phyloP scores from a whole-genome alignment of 2,329 filamentous ascomycete genomes.

The Penicillium capsulatum region DNA sequence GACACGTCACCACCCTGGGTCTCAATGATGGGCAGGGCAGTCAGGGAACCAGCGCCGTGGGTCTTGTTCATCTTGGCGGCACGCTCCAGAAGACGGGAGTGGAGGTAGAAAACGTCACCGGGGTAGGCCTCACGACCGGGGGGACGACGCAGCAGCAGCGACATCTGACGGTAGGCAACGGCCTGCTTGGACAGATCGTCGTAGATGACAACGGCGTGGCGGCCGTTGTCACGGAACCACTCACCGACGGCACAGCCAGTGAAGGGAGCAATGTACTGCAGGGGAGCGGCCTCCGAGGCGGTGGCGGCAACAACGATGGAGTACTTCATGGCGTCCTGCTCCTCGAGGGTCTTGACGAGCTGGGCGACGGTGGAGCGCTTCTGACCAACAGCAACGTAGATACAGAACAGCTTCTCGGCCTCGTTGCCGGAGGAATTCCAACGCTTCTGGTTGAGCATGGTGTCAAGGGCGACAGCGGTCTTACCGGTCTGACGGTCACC shows the following conservation, averaged over 20 bases:
- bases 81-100: slow-evolving; percentile 98
- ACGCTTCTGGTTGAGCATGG: slow-evolving; percentile 98
- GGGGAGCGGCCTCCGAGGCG: slow-evolving; percentile 90
- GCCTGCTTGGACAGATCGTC: slow-evolving; percentile 98
- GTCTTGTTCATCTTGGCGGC: slow-evolving; percentile 98
- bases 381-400: slow-evolving; percentile 98
- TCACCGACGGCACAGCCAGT: slow-evolving; percentile 67
- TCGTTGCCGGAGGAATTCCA: slow-evolving; percentile 89
- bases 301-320: slow-evolving; percentile 89
- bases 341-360: slow-evolving; percentile 98
- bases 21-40: slow-evolving; percentile 96
- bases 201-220: slow-evolving; percentile 84
- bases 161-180: slow-evolving; percentile 98
- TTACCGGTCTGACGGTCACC: slow-evolving; percentile 99
- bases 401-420: slow-evolving; percentile 97
- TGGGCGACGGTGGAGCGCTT: slow-evolving; percentile 99
- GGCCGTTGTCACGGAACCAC: slow-evolving; percentile 76
- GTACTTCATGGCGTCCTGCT: slow-evolving; percentile 99
- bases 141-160: slow-evolving; percentile 91
- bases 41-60: slow-evolving; percentile 92
- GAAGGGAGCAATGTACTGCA: slow-evolving; percentile 94
- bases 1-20: slow-evolving; percentile 99
- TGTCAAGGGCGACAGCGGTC: slow-evolving; percentile 96
- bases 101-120: slow-evolving; percentile 98
- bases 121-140: slow-evolving; percentile 99